Evolutionary conservation across 805 yeast species (phyloP).

Genomic region (Lipomyces japonicus): DNA sequence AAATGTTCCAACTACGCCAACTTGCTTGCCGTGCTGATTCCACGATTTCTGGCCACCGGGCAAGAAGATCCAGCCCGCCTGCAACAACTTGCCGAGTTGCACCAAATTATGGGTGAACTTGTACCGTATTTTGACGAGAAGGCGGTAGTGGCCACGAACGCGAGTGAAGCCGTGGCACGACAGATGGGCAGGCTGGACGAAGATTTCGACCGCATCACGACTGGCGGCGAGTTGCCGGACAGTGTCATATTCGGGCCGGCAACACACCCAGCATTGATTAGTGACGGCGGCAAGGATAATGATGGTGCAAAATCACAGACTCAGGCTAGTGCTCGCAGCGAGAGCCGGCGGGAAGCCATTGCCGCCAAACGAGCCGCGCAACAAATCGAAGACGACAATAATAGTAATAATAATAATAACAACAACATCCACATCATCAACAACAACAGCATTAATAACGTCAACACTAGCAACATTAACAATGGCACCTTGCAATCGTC

Average conservation of each 20-base stretch:
- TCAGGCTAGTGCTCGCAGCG: slow-evolving; percentile 73
- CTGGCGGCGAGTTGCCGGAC: slow-evolving; percentile 78
- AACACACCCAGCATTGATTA: slow-evolving; percentile 86
- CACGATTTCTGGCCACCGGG: slow-evolving; percentile 41
- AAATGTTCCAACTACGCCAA: slow-evolving; percentile 79
- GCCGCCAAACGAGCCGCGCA: slow-evolving; percentile 75
- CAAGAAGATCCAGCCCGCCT: slow-evolving; percentile 33
- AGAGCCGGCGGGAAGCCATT: slow-evolving; percentile 84
- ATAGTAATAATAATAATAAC: slow-evolving; percentile 20
- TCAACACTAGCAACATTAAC: slow-evolving; percentile 16
- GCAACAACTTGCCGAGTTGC: slow-evolving; percentile 39
- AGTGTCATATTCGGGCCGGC: slow-evolving; percentile 69
- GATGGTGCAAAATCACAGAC: slow-evolving; percentile 54
- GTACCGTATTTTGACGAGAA: slow-evolving; percentile 94
- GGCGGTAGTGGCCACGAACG: slow-evolving; percentile 93
- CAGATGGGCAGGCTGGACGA: slow-evolving; percentile 72
- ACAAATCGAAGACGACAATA: slow-evolving; percentile 31
- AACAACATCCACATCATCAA: no score
- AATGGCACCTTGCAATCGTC: slow-evolving; percentile 7
- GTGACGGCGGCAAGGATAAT: slow-evolving; percentile 16
- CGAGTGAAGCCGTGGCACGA: slow-evolving; percentile 68
- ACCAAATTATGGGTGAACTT: slow-evolving; percentile 53
- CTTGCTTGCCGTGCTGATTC: slow-evolving; percentile 53
- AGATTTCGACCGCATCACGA: slow-evolving; percentile 69
- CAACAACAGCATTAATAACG: slow-evolving; percentile 29